These are phyloP conservation scores for Arachis stenosperma DNA, from an alignment of 306 rosid genomes.

Conservation along the genomic window DNA sequence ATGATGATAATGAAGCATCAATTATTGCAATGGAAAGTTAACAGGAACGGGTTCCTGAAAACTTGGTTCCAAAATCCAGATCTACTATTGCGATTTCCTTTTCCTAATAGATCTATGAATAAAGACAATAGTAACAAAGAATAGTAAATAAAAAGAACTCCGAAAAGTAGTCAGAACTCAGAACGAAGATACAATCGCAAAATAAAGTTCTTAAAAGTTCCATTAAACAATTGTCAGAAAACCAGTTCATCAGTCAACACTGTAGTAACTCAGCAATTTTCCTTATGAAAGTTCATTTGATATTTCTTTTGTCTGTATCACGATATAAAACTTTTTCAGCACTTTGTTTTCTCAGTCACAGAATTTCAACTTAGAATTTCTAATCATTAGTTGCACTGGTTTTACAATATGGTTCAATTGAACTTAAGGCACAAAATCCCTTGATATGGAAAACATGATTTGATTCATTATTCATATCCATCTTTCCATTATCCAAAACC, in stretches of 20 bases:
- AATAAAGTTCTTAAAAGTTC: background rate
- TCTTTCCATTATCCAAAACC: too few species aligned
- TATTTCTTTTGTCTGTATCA: too few species aligned
- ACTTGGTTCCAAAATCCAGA: conserved; percentile 26
- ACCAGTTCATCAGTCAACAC: conserved; percentile 7
- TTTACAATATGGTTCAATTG: too few species aligned
- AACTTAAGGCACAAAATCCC: too few species aligned
- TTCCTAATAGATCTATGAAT: conserved; percentile 1
- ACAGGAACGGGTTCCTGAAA: background rate
- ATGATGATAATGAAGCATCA: background rate
- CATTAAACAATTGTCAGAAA: background rate
- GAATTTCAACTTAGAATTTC: too few species aligned
- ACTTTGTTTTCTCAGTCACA: too few species aligned
- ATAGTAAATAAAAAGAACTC: background rate
- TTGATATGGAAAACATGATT: too few species aligned
- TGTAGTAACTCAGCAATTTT: background rate
- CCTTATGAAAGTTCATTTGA: too few species aligned
- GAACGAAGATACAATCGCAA: background rate
- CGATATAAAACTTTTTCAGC: too few species aligned
- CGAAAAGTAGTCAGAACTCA: background rate
- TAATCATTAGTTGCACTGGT: too few species aligned
- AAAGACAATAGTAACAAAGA: background rate
- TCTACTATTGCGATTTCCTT: background rate
- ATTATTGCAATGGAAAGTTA: conserved; percentile 31
- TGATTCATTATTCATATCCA: too few species aligned